These are phyloP conservation scores for Vitrella brassicaformis DNA, from an alignment of 73 alveolate genomes.

Conservation along the genomic window DNA sequence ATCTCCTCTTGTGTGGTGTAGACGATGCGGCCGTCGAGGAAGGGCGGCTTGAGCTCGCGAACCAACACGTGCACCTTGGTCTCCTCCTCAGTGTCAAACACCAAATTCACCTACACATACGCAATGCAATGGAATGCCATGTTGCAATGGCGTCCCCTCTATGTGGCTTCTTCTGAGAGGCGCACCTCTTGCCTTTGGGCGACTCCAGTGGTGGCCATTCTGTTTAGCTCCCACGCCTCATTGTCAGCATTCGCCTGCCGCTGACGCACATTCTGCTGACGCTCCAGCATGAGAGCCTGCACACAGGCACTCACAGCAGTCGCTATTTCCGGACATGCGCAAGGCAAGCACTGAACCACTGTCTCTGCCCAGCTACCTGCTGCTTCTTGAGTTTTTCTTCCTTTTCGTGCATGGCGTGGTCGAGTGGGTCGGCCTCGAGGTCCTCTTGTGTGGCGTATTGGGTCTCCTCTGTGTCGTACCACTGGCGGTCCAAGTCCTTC, in stretches of 20 bases:
- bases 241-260: conserved; percentile 43
- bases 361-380: no score
- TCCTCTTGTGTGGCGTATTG: neutral
- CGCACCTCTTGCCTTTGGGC: conserved; percentile 50
- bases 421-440: neutral
- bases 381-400: neutral
- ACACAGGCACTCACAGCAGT: no score
- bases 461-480: neutral
- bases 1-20: conserved; percentile 85
- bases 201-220: conserved; percentile 85
- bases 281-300: no score
- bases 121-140: no score
- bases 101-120: no score
- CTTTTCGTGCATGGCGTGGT: neutral
- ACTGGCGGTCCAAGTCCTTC: neutral
- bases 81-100: conserved; percentile 78
- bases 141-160: no score
- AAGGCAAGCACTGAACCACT: no score
- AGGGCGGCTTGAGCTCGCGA: conserved; percentile 95
- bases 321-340: no score
- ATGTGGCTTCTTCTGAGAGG: no score
- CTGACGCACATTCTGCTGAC: neutral
- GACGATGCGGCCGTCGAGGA: conserved; percentile 87
- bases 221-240: conserved; percentile 91
- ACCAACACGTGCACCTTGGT: conserved; percentile 80